Base-by-base conservation (phyloP, 2,329 filamentous ascomycete species). In the Thermothelomyces thermophilus region DNA sequence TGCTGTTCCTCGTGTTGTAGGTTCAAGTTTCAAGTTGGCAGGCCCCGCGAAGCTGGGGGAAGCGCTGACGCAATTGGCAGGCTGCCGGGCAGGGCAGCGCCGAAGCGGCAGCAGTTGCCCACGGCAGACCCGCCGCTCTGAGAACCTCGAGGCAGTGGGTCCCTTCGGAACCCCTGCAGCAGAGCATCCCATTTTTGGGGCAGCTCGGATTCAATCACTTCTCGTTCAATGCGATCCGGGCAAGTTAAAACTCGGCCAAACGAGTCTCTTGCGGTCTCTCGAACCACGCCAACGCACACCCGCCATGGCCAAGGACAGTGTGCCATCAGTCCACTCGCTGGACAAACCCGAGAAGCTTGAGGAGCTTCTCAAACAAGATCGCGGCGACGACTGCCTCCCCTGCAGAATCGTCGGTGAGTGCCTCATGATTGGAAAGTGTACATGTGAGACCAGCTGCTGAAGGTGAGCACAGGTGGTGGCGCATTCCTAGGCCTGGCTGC, bases 401-500 rank as follows among this genome's bases (percentile, higher is more conserved):
- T 93, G 87, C 70, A 79, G 79, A 62, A 66, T 89, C 26, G 73
- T 88, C 46, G 87, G 87, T 88, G 69, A 62, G 76, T 72, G 24
- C 24, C 9, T 26, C 24, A 9, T 26, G 24, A 26, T 26, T 9
- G 9, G 24, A 9, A 5, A 5, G 24, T 5, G 24, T 26, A 5
- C 24, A 9, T 26, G 24, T 9, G 24, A 26, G 24, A 26, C 24
- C 24, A 26, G 24, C 24, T 5, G 24, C 24, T 26, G 24, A 26
- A 40, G 13, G 2, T 5, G 11, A 20, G 13, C 26, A 20, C 59
- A 90, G 87, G 87, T 39, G 84, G 85, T 62, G 76, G 82, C 34
- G 84, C 86, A 1, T 89, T 93, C 56, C 72, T 88, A 49, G 85
- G 84, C 1, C 78, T 91, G 14, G 87, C 82, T 3, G 82, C 75